Evolutionary conservation across 1,284 basidiomycete species (phyloP), one percentile per base, ranked within the genome.

Genomic region (Tilletia indica): DNA sequence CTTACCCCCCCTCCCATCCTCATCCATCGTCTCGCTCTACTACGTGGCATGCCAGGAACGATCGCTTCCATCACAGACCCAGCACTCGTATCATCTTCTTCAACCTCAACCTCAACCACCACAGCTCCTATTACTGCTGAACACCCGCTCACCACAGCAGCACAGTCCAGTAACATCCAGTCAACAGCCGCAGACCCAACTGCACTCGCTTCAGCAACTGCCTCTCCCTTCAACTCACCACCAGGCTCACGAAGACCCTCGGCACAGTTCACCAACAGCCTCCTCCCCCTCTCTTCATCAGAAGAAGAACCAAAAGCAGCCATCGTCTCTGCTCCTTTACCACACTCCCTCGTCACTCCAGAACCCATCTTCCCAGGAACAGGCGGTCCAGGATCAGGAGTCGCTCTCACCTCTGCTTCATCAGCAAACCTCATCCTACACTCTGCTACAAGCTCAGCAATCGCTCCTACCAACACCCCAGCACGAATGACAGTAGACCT

Each of bases 51-150:
- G 76, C 76, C 77, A 68, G 73, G 73, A 45, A 76, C 77, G 56
- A 77, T 74, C 63, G 71, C 76, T 25, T 71, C 76, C 39, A 77
- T 73, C 69, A 77, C 76, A 4, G 76, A 76, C 69, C 76, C 76
- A 11, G 68, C 70, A 42, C 69, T 77, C n/a, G 74, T 77, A 71
- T 64, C 61, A 34, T 8, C 61, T 36, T 12, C 51, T 8, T 12
- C 51, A 25, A 19, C 51, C 21, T 19, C 51, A 8, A 12, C 51
- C 51, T 25, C 51, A 6, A 8, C 61, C 34, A 39, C 61, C 61
- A 67, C 5, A 4, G 39, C 45, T 48, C 25, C 45, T 11, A 1
- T 36, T 5, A 4, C 47, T n/a, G 2, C 49, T 36, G 31, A 14
- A 21, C 11, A 11, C 63, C 47, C 21, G n/a, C 19, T 48, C 51